phyloP scores from a whole-genome alignment of 2,329 filamentous ascomycete genomes.

The Clathrospora elynae region DNA sequence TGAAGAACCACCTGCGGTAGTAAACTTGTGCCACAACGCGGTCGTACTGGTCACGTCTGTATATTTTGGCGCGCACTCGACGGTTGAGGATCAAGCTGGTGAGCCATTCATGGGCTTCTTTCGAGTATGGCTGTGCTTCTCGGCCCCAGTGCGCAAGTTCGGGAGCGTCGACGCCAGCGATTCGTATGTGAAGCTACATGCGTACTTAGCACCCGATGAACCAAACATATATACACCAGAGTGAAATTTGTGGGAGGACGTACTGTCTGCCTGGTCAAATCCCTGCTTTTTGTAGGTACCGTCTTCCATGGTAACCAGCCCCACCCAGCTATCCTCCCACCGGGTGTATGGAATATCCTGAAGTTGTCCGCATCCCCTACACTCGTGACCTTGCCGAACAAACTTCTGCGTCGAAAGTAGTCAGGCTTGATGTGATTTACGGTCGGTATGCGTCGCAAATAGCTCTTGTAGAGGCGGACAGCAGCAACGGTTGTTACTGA shows the following conservation, averaged over 20 bases:
- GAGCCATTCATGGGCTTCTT: slow-evolving; percentile 84
- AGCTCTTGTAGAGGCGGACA: slow-evolving; percentile 67
- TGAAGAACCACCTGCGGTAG: slow-evolving; percentile 69
- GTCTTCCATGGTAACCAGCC: slow-evolving; percentile 78
- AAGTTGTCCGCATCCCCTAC: slow-evolving; percentile 98
- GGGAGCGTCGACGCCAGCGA: slow-evolving; percentile 92
- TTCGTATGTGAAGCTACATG: slow-evolving; percentile 77
- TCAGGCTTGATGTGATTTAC: slow-evolving; percentile 74
- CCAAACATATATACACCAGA: not conserved
- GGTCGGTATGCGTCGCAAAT: slow-evolving; percentile 82
- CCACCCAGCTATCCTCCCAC: slow-evolving; percentile 87
- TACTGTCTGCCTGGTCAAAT: slow-evolving; percentile 79
- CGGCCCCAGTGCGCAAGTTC: slow-evolving; percentile 91
- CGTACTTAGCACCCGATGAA: slow-evolving; percentile 17
- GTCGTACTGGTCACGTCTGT: slow-evolving; percentile 88
- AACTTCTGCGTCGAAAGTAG: slow-evolving; percentile 73
- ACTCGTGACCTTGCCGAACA: slow-evolving; percentile 87
- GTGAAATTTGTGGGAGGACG: slow-evolving; percentile 6
- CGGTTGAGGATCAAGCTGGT: slow-evolving; percentile 70
- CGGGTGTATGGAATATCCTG: slow-evolving; percentile 90
- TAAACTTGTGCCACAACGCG: slow-evolving; percentile 86
- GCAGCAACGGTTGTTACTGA: slow-evolving; percentile 61
- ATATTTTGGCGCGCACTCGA: slow-evolving; percentile 80
- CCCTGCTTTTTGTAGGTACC: slow-evolving; percentile 70
- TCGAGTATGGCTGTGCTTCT: slow-evolving; percentile 80